A percentile compares a stretch with the other conserved stretches of the same genome.
These are phyloP conservation scores for Aspergillus udagawae DNA, from an alignment of 2,329 filamentous ascomycete genomes.

Conservation along the genomic window DNA sequence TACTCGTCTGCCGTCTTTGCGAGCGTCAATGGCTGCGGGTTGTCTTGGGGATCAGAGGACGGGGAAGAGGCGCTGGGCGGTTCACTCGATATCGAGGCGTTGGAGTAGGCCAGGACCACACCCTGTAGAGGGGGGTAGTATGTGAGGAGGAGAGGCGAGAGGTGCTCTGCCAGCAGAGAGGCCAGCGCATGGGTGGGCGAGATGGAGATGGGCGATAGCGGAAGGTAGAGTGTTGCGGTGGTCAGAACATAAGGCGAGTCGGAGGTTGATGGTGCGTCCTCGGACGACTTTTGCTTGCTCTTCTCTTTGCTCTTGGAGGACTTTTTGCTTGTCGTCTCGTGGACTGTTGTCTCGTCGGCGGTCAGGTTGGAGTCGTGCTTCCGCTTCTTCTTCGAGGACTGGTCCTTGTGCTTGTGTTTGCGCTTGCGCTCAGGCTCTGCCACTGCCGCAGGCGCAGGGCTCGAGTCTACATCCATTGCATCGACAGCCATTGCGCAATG, in stretches of 20 bases:
- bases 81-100: slow-evolving; percentile 39
- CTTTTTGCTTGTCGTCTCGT: slow-evolving; percentile 27
- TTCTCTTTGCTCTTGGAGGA: slow-evolving; percentile 34
- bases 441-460: slow-evolving; percentile 15
- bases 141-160: slow-evolving; percentile 60
- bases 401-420: slow-evolving; percentile 46
- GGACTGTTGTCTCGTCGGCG: slow-evolving; percentile 20
- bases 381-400: slow-evolving; percentile 35
- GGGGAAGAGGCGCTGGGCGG: slow-evolving; percentile 37
- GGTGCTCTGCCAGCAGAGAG: slow-evolving; percentile 57
- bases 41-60: slow-evolving; percentile 25
- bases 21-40: slow-evolving; percentile 38
- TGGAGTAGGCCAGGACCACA: slow-evolving; percentile 53
- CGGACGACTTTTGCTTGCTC: slow-evolving; percentile 30
- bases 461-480: slow-evolving; percentile 38
- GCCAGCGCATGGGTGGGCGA: slow-evolving; percentile 51
- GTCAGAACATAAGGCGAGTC: slow-evolving; percentile 71
- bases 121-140: slow-evolving; percentile 59
- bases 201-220: slow-evolving; percentile 54
- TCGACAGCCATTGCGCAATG: slow-evolving; percentile 33
- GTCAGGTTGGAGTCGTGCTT: slow-evolving; percentile 30
- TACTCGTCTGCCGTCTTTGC: slow-evolving; percentile 67
- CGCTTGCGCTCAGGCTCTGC: slow-evolving; percentile 32
- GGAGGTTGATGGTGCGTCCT: slow-evolving; percentile 31
- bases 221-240: slow-evolving; percentile 69